Evolutionary conservation across 1,284 basidiomycete species (phyloP).

Genomic region (Moniliophthora roreri): DNA sequence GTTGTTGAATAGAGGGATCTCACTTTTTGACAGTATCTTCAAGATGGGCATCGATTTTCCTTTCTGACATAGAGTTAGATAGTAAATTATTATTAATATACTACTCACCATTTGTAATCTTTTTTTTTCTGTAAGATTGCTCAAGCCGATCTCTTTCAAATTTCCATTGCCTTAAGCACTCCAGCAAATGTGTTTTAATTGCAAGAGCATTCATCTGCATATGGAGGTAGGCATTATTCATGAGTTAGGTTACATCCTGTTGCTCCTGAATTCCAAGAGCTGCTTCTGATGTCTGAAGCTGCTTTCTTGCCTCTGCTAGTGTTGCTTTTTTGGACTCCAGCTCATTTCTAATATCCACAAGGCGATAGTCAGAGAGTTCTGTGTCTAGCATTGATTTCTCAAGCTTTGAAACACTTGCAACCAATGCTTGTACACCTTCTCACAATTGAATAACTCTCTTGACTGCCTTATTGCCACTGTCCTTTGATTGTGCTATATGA

Average conservation of each 20-base stretch:
- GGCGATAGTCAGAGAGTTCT: background rate
- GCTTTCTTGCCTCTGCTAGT: background rate
- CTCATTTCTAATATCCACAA: background rate
- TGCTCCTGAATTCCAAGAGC: too few relatives aligned
- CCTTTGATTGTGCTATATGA: background rate
- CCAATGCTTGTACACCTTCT: too few relatives aligned
- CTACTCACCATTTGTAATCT: too few relatives aligned
- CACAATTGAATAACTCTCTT: background rate
- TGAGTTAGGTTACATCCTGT: background rate
- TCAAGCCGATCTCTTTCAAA: slow-evolving; percentile 6
- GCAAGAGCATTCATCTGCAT: background rate
- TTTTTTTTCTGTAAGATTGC: background rate
- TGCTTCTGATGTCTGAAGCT: background rate
- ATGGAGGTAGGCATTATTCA: background rate
- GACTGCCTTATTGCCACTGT: background rate
- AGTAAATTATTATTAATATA: too few relatives aligned
- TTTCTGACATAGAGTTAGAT: background rate
- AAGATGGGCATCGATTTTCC: background rate
- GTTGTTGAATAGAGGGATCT: slow-evolving; percentile 7
- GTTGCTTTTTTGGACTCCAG: background rate
- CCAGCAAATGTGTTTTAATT: too few relatives aligned
- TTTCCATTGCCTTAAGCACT: background rate
- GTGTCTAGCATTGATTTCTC: too few relatives aligned
- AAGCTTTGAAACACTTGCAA: too few relatives aligned
- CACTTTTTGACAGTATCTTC: background rate